phyloP scores from a whole-genome alignment of 495 filamentous ascomycete species.

The Parmelia sp. region DNA sequence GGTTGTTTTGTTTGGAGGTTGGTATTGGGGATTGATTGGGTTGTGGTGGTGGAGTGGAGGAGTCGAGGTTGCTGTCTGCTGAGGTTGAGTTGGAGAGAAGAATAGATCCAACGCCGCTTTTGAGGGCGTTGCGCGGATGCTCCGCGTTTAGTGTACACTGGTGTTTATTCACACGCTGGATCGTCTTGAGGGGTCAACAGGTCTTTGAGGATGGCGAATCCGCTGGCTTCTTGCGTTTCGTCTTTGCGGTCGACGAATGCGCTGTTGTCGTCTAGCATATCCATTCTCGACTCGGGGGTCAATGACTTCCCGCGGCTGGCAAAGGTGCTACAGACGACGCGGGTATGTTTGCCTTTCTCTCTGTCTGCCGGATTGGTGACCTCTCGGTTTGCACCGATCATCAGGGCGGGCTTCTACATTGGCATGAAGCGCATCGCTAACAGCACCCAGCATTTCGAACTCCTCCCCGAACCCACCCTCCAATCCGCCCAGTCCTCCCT shows the following conservation, averaged over 20 bases:
- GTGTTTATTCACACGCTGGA: too few species aligned
- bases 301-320: constrained; percentile 67
- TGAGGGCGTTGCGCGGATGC: neutral
- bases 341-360: constrained; percentile 44
- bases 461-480: constrained; percentile 63
- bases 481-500: constrained; percentile 61
- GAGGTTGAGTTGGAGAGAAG: constrained; percentile 23
- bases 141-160: constrained; percentile 3
- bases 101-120: constrained; percentile 20
- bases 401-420: neutral
- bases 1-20: neutral
- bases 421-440: neutral
- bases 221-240: constrained; percentile 58
- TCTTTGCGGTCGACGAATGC: constrained; percentile 65
- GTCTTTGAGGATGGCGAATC: constrained; percentile 25
- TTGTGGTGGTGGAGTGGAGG: constrained; percentile 43
- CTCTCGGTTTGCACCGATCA: neutral
- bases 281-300: constrained; percentile 63
- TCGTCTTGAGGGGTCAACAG: too few species aligned
- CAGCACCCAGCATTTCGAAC: constrained; percentile 63
- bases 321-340: constrained; percentile 63
- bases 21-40: neutral
- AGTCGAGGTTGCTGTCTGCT: constrained; percentile 27
- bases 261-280: constrained; percentile 67
- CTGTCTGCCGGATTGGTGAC: neutral